Evolutionary conservation across 257 asterid genomes (phyloP).

Genomic region (Solanum neorickii): DNA sequence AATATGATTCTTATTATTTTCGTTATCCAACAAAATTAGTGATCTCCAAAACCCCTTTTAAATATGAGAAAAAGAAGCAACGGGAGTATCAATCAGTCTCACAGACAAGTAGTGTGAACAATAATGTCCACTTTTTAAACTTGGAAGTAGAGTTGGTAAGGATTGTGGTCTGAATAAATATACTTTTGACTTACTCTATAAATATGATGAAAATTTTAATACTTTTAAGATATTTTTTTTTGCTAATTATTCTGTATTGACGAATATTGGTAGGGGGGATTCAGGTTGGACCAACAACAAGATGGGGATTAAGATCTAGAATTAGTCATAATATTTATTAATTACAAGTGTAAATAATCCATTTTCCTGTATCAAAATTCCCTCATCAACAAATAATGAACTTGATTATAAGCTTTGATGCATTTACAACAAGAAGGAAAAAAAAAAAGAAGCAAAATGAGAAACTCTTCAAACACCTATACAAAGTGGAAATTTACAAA

Average conservation of each 20-base stretch:
- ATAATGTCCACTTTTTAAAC: too few species aligned
- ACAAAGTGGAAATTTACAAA: background rate
- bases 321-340: background rate
- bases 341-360: background rate
- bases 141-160: too few species aligned
- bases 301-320: background rate
- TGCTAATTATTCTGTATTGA: background rate
- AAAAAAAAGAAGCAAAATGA: background rate
- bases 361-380: background rate
- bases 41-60: too few species aligned
- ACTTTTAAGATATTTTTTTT: too few species aligned
- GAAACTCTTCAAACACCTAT: background rate
- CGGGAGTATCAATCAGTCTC: too few species aligned
- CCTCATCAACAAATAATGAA: background rate
- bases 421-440: background rate
- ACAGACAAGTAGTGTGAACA: too few species aligned
- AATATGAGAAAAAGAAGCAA: too few species aligned
- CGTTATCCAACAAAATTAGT: too few species aligned
- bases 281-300: background rate
- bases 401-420: background rate
- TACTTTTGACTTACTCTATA: too few species aligned
- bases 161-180: too few species aligned
- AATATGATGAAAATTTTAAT: too few species aligned
- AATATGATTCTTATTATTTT: too few species aligned
- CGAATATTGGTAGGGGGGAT: background rate